Base-by-base conservation (phyloP, 768 basidiomycete genomes). In the Dictyophora rubrovolvata region DNA sequence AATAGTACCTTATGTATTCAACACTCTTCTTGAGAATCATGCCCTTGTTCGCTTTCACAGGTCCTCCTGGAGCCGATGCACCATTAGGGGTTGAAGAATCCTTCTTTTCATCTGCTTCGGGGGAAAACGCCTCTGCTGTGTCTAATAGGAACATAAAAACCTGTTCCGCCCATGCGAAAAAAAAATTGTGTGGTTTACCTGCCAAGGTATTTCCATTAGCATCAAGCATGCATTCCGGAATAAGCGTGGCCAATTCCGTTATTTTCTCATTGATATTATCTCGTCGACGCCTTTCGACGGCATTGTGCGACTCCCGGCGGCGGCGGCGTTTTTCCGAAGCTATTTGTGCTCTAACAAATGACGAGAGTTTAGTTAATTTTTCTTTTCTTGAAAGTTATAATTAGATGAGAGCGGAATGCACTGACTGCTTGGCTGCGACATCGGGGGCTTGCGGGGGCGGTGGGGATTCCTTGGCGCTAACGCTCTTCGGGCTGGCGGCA, bases 201-300 rank as follows among this genome's bases (percentile, higher is more conserved):
- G n/a, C n/a, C 20, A 36, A 12, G 11, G 34, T 51, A 28, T 55
- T 65, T 72, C 74, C 76, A 46, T 75, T 74, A 54, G 77, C 73
- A 49, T 91, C 89, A 46, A 93, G 75, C 72, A 93, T 77, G 65
- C 85, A 85, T 69, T 92, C 92, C 1, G 93, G 93, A 61, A 96
- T 87, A 49, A 96, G 76, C 20, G 86, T 86, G 18, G 93, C 87
- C 1, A 96, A 80, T 69, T 96, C 93, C 42, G 81, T 80, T 64
- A 96, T 96, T 71, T 92, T 90, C 73, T 96, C 93, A 71, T 96
- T 96, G 70, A 96, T 96, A 69, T 93, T 94, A 68, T 96, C 93
- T 52, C 93, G 70, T 61, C 93, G 67, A 23, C 93, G 72, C 17
- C 93, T 76, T 74, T 96, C 93, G 63, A 96, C 93, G 1, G 91